Evolutionary conservation across 164 flowering plant genomes (phyloP), one percentile per base, ranked within the genome.

Genomic region (Stephania yunnanensis): DNA sequence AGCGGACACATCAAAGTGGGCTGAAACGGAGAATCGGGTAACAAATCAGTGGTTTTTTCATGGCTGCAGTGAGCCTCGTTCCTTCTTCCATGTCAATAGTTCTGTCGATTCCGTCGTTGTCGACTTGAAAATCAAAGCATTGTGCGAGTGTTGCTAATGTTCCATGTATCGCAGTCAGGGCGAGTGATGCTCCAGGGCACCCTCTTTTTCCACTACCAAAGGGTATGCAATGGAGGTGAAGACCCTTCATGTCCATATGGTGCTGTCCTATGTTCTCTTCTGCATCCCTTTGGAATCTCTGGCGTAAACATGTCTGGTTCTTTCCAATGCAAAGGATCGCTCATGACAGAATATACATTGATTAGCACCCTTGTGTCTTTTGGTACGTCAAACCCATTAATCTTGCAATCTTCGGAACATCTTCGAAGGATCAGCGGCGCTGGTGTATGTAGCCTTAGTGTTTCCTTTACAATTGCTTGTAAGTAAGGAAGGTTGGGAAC

Each of bases 201-300:
- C 83, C 77, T 80, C 91, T 80, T 66, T 87, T 76, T 31, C 91
- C 93, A 22, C 78, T 83, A 30, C 93, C 91, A 73, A 89, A 89
- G 29, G 93, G 90, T 74, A 86, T 8, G 46, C 80, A 58, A 20
- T 82, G 79, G 70, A 75, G 84, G 76, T 81, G 75, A 17, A 82
- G 83, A 1, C 88, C 87, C 76, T 82, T 89, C n/a, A 83, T 75
- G 29, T 84, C 87, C 74, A 81, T 12, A 8, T 79, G 75, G 12
- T 64, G 63, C 30, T 78, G 71, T 11, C 20, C 79, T 10, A 45
- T 69, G 22, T 72, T 75, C 48, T 79, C 84, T 44, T 72, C 75
- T 7, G 53, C 42, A 0, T 63, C 31, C 6, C 64, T 5, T 15
- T 78, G 11, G 68, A 89, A 88, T 73, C 91, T 87, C 91, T 6